Evolutionary conservation across 1,284 basidiomycete genomes (phyloP), one percentile per base, ranked within the genome.

Genomic region (Moniliophthora roreri): DNA sequence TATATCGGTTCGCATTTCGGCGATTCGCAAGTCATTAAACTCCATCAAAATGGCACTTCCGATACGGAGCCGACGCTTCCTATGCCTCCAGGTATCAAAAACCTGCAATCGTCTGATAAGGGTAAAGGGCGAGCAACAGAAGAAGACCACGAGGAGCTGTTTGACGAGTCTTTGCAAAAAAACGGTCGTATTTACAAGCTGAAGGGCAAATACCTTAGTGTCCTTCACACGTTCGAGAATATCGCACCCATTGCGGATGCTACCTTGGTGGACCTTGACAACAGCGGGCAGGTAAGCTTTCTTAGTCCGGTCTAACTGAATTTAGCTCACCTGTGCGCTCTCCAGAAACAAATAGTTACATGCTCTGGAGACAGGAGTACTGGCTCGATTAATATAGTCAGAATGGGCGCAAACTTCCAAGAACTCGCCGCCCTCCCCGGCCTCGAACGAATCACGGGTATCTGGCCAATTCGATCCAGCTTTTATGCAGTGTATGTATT

Each of bases 231-330:
- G 5, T 91, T 82, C 70, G 82, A 83, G 62, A 95, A 95, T 62
- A 78, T 98, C 48, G 94, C 91, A 0, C 96, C 96, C 0, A 89
- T 98, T 37, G 70, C 89, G 57, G 96, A 98, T 66, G 91, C 94
- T 26, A 79, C 82, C 13, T 69, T 91, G 1, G 87, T 89, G 5
- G 88, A 94, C 64, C 75, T 79, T 3, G 91, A 93, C 48, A 80
- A 81, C 0, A 88, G 82, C 53, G 87, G 87, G 8, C 85, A 91
- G 70, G 91, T 91, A 61, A 62, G 81, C 66, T 36, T 34, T 42
- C 24, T 15, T 35, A 8, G 39, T n/a, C 53, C 28, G 46, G 53
- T 21, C 18, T 38, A 54, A 8, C 47, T 55, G 11, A 41, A 40
- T 49, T 26, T 44, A 47, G 51, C 37, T 51, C 54, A n/a, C 50